Percentiles rank a stretch among this genome's conserved stretches.
Evolutionary conservation across 768 basidiomycete species (phyloP).

Genomic region (Lactifluus volemus): DNA sequence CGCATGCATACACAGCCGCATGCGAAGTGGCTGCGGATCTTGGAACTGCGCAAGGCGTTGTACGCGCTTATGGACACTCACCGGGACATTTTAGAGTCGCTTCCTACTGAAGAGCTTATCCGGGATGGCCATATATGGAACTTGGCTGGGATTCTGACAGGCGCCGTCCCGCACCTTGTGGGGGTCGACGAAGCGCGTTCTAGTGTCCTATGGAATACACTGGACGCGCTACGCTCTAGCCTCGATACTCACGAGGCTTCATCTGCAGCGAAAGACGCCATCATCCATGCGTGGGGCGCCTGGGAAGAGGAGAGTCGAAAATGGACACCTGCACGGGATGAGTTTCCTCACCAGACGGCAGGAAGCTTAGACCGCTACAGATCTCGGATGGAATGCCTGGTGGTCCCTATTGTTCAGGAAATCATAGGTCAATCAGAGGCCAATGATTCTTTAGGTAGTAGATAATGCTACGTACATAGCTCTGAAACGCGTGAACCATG

Average conservation of each 20-base stretch:
- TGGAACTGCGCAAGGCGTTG: constrained; percentile 1
- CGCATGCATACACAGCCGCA: not conserved
- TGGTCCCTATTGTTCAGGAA: not conserved
- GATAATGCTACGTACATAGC: too few relatives aligned
- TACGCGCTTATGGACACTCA: not conserved
- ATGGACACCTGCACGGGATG: not conserved
- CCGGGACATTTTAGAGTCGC: not conserved
- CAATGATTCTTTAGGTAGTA: not conserved
- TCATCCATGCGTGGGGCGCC: not conserved
- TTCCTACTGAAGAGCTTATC: not conserved
- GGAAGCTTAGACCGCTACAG: too few relatives aligned
- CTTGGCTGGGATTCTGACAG: not conserved
- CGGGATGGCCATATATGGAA: not conserved
- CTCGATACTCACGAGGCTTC: not conserved
- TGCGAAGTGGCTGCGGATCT: not conserved
- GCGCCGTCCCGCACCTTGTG: constrained; percentile 1
- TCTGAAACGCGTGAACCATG: too few relatives aligned
- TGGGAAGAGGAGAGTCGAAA: not conserved
- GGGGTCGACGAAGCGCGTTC: constrained; percentile 2
- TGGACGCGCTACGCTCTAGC: not conserved
- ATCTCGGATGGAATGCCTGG: not conserved
- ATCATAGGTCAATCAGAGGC: not conserved
- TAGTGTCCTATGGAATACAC: not conserved
- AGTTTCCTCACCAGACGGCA: too few relatives aligned
- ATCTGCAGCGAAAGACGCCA: not conserved